These are phyloP conservation scores for Pleoardoris graminearum DNA, from an alignment of 2,329 filamentous ascomycete genomes.

Conservation along the genomic window DNA sequence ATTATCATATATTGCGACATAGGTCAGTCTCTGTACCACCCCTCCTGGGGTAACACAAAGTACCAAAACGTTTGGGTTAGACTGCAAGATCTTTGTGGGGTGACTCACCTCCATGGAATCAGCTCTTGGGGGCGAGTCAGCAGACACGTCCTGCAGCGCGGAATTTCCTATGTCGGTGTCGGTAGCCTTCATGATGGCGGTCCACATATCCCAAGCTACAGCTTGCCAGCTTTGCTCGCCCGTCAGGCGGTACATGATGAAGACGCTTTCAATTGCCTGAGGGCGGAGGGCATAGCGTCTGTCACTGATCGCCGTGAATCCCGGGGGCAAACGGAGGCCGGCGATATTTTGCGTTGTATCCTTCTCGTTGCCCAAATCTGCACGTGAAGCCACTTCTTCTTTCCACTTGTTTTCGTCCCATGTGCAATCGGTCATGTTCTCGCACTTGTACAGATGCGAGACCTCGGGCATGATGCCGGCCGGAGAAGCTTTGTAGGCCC, in stretches of 20 bases:
- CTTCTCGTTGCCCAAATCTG: constrained; percentile 29
- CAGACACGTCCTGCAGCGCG: constrained; percentile 49
- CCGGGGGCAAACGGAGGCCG: constrained; percentile 46
- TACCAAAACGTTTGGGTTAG: too few species aligned
- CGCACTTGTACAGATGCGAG: constrained; percentile 58
- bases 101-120: constrained; percentile 52
- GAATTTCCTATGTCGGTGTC: constrained; percentile 53
- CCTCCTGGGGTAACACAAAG: too few species aligned
- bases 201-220: constrained; percentile 56
- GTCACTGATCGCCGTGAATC: constrained; percentile 51
- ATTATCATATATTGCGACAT: too few species aligned
- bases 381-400: constrained; percentile 39
- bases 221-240: constrained; percentile 55
- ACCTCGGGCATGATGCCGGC: constrained; percentile 65
- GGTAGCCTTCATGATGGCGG: constrained; percentile 48
- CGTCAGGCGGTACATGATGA: constrained; percentile 63
- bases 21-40: too few species aligned
- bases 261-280: constrained; percentile 65
- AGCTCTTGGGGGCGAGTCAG: constrained; percentile 40
- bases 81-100: too few species aligned
- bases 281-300: constrained; percentile 54
- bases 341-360: constrained; percentile 44
- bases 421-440: constrained; percentile 46
- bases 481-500: constrained; percentile 61
- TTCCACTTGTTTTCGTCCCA: constrained; percentile 60